Percentiles rank a stretch among this genome's conserved stretches.
Conservation (phyloP, 2,329 filamentous ascomycete species). For the Ophiostoma ips region DNA sequence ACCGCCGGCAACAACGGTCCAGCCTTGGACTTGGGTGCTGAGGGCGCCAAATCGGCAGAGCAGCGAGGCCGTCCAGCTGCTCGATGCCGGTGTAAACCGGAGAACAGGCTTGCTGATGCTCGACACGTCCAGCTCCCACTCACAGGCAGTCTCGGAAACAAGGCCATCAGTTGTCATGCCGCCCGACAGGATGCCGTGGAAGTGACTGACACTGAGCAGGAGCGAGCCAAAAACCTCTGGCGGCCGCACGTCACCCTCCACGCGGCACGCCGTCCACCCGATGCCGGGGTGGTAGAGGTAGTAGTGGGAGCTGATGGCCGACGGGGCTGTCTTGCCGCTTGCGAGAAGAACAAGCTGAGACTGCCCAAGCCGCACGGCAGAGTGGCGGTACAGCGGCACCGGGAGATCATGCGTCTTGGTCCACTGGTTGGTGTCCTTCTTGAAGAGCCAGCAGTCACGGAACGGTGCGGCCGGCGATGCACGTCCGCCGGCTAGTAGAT, state of each 20-base stretch:
- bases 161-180: constrained; percentile 54
- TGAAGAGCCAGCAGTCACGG: constrained; percentile 62
- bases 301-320: constrained; percentile 34
- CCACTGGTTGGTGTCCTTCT: constrained; percentile 43
- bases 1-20: constrained; percentile 27
- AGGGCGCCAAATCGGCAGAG: constrained; percentile 11
- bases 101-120: constrained; percentile 16
- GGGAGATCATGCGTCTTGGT: constrained; percentile 50
- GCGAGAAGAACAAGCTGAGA: constrained; percentile 42
- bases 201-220: constrained; percentile 23
- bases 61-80: neutral
- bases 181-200: constrained; percentile 52
- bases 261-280: constrained; percentile 33
- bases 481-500: constrained; percentile 62
- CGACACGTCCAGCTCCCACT: constrained; percentile 43
- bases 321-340: constrained; percentile 44
- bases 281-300: constrained; percentile 35
- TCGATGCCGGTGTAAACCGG: neutral
- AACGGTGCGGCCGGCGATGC: constrained; percentile 58
- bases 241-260: constrained; percentile 22
- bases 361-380: constrained; percentile 36
- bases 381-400: constrained; percentile 61
- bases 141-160: constrained; percentile 47
- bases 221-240: constrained; percentile 30
- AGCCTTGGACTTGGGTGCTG: constrained; percentile 3